A percentile compares a stretch with the other conserved stretches of the same genome.
phyloP scores from a whole-genome alignment of 208 protist species.

The Porcisia hertigi region DNA sequence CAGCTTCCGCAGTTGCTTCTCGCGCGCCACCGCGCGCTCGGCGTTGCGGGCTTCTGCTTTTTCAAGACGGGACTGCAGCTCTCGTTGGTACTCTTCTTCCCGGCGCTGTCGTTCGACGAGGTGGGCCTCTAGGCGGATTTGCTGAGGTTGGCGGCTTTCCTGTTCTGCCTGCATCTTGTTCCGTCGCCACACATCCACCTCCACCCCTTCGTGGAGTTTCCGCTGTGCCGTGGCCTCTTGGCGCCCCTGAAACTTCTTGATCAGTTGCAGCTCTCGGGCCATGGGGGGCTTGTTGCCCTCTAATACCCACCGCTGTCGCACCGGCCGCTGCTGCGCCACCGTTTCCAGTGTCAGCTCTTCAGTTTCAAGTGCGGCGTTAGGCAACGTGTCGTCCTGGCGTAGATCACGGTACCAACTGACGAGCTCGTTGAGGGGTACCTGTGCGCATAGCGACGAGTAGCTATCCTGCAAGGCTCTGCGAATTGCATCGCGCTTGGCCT shows the following conservation, averaged over 20 bases:
- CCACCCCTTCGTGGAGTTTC: constrained; percentile 48
- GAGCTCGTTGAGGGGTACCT: constrained; percentile 47
- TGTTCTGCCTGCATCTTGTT: constrained; percentile 44
- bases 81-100: constrained; percentile 46
- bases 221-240: constrained; percentile 46
- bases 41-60: constrained; percentile 58
- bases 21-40: constrained; percentile 48
- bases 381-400: constrained; percentile 10
- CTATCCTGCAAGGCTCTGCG: constrained; percentile 39
- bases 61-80: constrained; percentile 50
- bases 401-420: constrained; percentile 32
- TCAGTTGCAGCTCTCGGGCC: constrained; percentile 52
- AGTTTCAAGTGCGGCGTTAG: constrained; percentile 2
- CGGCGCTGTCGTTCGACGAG: constrained; percentile 43
- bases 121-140: constrained; percentile 54
- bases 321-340: constrained; percentile 46
- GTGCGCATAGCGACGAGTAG: constrained; percentile 55
- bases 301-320: constrained; percentile 58
- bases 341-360: constrained; percentile 35
- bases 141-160: constrained; percentile 35
- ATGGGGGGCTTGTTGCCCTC: constrained; percentile 53
- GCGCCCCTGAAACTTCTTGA: constrained; percentile 45
- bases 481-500: constrained; percentile 31
- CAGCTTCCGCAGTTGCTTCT: constrained; percentile 33
- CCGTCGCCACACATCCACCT: constrained; percentile 29